Conservation (phyloP, 192 early-diverging fungal genomes). For the Coemansia aciculifera region DNA sequence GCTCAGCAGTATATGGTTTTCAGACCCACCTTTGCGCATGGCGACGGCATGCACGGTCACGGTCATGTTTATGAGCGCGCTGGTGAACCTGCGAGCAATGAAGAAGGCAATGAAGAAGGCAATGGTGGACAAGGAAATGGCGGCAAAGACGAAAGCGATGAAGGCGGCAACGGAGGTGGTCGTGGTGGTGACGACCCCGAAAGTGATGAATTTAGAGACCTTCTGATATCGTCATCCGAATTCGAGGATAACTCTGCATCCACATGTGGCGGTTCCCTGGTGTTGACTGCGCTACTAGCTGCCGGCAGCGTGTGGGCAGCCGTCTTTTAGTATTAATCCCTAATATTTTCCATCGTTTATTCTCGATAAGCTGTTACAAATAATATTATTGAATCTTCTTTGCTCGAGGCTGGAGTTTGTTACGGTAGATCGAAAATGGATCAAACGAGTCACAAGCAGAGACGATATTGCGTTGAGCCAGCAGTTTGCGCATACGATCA, state of each 20-base stretch:
- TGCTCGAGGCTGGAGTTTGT: background rate
- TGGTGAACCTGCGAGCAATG: background rate
- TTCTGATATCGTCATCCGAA: conserved; percentile 8
- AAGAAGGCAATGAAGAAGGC: too few species aligned
- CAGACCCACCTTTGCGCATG: conserved; percentile 2
- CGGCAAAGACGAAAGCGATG: too few species aligned
- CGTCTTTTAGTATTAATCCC: background rate
- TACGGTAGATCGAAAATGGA: conserved; percentile 35
- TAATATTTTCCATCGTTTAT: background rate
- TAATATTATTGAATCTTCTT: background rate
- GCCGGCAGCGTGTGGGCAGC: conserved; percentile 7
- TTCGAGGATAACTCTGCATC: conserved; percentile 14
- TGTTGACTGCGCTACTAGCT: background rate
- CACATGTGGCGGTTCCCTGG: background rate
- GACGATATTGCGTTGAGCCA: conserved; percentile 20
- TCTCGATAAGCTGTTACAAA: background rate
- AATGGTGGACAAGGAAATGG: too few species aligned
- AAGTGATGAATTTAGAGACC: background rate
- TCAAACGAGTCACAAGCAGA: conserved; percentile 28
- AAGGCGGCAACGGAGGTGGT: too few species aligned
- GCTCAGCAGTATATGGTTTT: conserved; percentile 34
- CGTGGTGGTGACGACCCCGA: background rate
- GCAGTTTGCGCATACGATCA: conserved; percentile 13
- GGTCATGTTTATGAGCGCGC: conserved; percentile 11
- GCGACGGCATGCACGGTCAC: background rate